phyloP scores from a whole-genome alignment of 768 basidiomycete genomes.

The Lentinula sp. region DNA sequence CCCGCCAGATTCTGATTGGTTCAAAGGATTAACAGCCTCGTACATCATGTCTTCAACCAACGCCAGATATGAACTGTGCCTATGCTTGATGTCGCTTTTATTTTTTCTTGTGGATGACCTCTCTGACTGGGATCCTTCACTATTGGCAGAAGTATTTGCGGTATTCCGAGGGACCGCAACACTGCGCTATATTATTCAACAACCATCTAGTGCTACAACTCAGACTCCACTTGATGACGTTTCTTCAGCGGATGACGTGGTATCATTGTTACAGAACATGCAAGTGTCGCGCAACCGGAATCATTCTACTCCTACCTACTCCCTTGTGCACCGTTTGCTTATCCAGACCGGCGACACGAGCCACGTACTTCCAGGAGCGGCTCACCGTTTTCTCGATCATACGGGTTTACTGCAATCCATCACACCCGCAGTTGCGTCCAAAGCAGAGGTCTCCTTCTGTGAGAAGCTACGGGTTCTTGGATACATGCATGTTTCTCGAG shows the following conservation, averaged over 20 bases:
- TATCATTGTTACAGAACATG: conserved; percentile 66
- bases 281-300: conserved; percentile 52
- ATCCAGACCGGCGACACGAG: conserved; percentile 39
- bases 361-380: conserved; percentile 47
- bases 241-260: conserved; percentile 51
- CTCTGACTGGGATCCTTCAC: conserved; percentile 26
- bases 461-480: conserved; percentile 61
- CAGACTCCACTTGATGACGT: conserved; percentile 19
- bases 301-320: conserved; percentile 46
- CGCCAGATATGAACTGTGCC: conserved; percentile 71
- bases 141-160: conserved; percentile 71
- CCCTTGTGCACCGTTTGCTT: conserved; percentile 60
- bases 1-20: conserved; percentile 55
- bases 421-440: conserved; percentile 61
- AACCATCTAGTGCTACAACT: conserved; percentile 41
- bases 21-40: conserved; percentile 51
- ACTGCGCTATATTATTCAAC: conserved; percentile 54
- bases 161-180: conserved; percentile 76
- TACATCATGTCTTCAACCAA: conserved; percentile 60
- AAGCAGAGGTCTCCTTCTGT: conserved; percentile 68
- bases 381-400: conserved; percentile 66
- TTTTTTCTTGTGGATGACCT: conserved; percentile 67
- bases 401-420: conserved; percentile 63
- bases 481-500: conserved; percentile 53
- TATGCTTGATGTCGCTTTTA: conserved; percentile 58